Conservation (phyloP, 805 yeast species). For the Lachancea sp. region DNA sequence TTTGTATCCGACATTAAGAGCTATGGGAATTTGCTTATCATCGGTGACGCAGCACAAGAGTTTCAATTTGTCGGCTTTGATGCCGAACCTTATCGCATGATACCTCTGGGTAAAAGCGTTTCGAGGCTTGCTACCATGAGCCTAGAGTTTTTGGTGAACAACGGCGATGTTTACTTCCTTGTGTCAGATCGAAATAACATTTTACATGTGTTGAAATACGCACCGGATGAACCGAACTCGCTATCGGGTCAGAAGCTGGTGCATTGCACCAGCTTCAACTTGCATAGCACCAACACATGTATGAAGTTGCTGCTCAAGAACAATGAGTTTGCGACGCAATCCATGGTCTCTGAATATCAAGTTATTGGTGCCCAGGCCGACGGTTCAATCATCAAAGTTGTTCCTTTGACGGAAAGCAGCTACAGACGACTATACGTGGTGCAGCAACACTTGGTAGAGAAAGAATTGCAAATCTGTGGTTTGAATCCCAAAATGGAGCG, state of each 20-base stretch:
- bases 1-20: conserved; percentile 74
- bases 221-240: conserved; percentile 86
- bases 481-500: conserved; percentile 72
- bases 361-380: conserved; percentile 68
- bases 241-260: conserved; percentile 71
- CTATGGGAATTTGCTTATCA: conserved; percentile 70
- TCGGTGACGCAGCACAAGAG: conserved; percentile 71
- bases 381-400: conserved; percentile 69
- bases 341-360: conserved; percentile 39
- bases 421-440: conserved; percentile 78
- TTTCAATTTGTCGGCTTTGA: conserved; percentile 83
- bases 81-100: conserved; percentile 88
- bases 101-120: conserved; percentile 68
- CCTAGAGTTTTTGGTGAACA: conserved; percentile 62
- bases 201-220: conserved; percentile 73
- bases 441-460: conserved; percentile 82
- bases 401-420: conserved; percentile 66
- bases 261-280: conserved; percentile 61
- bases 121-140: conserved; percentile 50
- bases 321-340: conserved; percentile 27
- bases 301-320: conserved; percentile 40
- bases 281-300: conserved; percentile 55
- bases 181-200: conserved; percentile 62
- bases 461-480: conserved; percentile 67
- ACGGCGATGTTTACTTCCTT: conserved; percentile 59